Base-by-base conservation (phyloP, 805 yeast genomes). In the Candida silvicultrix region DNA sequence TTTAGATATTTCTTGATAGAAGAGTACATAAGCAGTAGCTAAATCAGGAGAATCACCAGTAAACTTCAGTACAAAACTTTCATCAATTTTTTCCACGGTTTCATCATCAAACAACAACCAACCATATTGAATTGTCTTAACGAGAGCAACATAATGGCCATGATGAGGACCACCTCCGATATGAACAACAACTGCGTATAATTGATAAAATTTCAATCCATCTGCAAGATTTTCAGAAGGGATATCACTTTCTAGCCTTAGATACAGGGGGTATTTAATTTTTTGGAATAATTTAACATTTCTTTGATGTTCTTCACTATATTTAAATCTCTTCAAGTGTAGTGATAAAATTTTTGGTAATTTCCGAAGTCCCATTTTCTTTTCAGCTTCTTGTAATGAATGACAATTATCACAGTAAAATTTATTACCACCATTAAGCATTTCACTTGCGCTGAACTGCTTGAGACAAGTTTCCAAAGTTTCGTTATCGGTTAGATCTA, bases 111-210 rank as follows among this genome's bases (percentile, higher is more conserved):
- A 94, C 47, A 94, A 67, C 28, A 94, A 67, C 99, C 99, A 94
- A 0, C 96, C 90, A 37, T 79, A 77, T 20, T 76, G 72, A 45
- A 77, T 81, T 5, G 89, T 83, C 59, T 89, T 89, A 49, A 94
- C 84, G 5, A 94, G 69, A 0, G 96, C 77, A 10, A 94, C 92
- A 63, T 94, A 94, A 62, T 94, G 99, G 0, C 99, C 99, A 66
- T 90, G 97, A 69, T 89, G 89, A 1, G 98, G 97, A 0, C 98
- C 97, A 4, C 97, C 95, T 6, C 99, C 99, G 54, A 94, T 81
- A 60, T 94, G 99, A 11, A 94, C 89, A 12, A 94, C 94, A 38
- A 92, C 82, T 0, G 92, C 88, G 51, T 81, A 84, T 43, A 94
- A 67, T 56, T 90, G 96, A 58, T 89, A 94, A 18, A 82, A 70